phyloP scores from a whole-genome alignment of 2,329 filamentous ascomycete species.

The Ascochyta koolunga region DNA sequence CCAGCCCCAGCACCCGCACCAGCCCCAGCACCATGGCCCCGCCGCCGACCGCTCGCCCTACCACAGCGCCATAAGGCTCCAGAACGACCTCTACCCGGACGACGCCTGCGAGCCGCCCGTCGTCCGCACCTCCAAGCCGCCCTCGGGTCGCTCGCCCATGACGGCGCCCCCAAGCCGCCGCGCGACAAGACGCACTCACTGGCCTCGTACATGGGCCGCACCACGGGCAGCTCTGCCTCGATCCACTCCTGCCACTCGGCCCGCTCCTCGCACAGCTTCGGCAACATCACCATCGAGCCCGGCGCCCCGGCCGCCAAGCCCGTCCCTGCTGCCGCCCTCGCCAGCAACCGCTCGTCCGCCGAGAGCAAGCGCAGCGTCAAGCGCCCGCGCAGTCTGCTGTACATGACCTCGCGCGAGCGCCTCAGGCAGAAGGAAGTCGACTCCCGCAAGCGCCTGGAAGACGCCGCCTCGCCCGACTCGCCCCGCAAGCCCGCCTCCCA shows the following conservation, averaged over 20 bases:
- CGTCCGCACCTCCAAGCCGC: slow-evolving; percentile 80
- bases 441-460: slow-evolving; percentile 58
- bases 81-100: slow-evolving; percentile 57
- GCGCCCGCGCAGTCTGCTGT: slow-evolving; percentile 66
- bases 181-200: slow-evolving; percentile 54
- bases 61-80: slow-evolving; percentile 58
- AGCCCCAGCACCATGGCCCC: slow-evolving; percentile 54
- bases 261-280: slow-evolving; percentile 46
- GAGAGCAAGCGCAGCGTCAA: slow-evolving; percentile 46
- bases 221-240: slow-evolving; percentile 42
- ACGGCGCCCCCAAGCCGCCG: slow-evolving; percentile 59
- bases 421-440: slow-evolving; percentile 68
- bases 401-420: slow-evolving; percentile 75
- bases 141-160: slow-evolving; percentile 74
- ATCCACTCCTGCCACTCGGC: slow-evolving; percentile 44
- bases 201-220: slow-evolving; percentile 63
- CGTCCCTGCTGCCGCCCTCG: slow-evolving; percentile 18
- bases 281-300: slow-evolving; percentile 51
- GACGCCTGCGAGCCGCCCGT: slow-evolving; percentile 71
- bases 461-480: slow-evolving; percentile 40
- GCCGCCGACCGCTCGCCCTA: slow-evolving; percentile 77
- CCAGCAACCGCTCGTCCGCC: slow-evolving; percentile 42
- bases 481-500: slow-evolving; percentile 30
- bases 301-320: slow-evolving; percentile 29
- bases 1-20: too few species aligned